phyloP scores from a whole-genome alignment of 371 early-diverging fungal genomes.

The Parasitella parasitica region DNA sequence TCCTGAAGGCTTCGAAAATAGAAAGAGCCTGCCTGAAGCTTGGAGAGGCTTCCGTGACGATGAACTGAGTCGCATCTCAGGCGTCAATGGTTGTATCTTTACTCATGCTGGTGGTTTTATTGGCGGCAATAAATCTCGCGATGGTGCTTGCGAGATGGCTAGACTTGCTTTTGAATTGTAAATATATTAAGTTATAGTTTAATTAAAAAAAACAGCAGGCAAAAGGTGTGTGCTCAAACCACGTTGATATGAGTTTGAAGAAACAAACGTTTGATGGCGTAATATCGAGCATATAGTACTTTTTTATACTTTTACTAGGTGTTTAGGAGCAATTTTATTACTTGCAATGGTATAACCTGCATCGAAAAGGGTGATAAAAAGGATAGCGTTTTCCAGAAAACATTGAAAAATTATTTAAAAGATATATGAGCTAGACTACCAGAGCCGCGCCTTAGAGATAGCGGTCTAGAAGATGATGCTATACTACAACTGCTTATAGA shows the following conservation, averaged over 20 bases:
- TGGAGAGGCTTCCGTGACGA: slow-evolving; percentile 97
- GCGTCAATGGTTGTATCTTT: slow-evolving; percentile 87
- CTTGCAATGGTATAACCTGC: neutral
- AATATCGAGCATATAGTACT: neutral
- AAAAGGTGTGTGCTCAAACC: no score
- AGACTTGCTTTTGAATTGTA: slow-evolving; percentile 48
- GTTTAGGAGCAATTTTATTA: no score
- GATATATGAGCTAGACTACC: slow-evolving; percentile 13
- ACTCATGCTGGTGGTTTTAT: slow-evolving; percentile 89
- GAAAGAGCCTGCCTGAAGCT: slow-evolving; percentile 88
- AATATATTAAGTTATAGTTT: no score
- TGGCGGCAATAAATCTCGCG: slow-evolving; percentile 46
- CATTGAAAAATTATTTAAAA: neutral
- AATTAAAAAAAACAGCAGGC: no score
- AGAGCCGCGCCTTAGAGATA: slow-evolving; percentile 18
- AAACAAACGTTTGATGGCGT: no score
- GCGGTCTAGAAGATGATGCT: neutral
- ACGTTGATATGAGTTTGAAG: no score
- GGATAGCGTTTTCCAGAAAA: neutral
- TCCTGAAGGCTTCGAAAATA: slow-evolving; percentile 81
- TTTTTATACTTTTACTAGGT: neutral
- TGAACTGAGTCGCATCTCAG: slow-evolving; percentile 73
- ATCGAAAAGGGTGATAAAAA: neutral
- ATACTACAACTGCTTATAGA: slow-evolving; percentile 15
- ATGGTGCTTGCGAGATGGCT: slow-evolving; percentile 53